Evolutionary conservation across 352 stramenopile genomes (phyloP).

Genomic region (Nothophytophthora sp.): DNA sequence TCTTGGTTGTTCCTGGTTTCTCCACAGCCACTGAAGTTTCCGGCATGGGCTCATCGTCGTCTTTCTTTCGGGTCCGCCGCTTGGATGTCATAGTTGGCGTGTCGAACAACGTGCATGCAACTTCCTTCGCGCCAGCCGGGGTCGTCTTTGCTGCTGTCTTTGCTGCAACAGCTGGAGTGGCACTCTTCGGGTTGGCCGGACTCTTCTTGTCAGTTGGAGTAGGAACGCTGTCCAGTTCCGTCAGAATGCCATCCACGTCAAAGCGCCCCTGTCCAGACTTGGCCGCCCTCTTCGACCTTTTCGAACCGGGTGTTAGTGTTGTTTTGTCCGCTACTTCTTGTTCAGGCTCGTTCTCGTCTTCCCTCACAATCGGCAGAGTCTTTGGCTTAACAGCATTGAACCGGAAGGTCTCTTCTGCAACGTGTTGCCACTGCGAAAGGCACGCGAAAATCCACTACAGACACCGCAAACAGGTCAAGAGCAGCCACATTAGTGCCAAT

Average conservation of each 20-base stretch:
- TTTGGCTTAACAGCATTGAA: conserved; percentile 30
- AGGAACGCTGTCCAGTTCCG: conserved; percentile 52
- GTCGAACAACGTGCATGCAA: conserved; percentile 55
- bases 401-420: conserved; percentile 53
- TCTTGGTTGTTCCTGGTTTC: conserved; percentile 17
- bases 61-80: conserved; percentile 17
- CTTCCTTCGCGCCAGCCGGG: conserved; percentile 27
- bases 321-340: conserved; percentile 24
- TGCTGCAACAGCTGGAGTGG: conserved; percentile 6
- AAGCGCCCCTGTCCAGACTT: conserved; percentile 37
- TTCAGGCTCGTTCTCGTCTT: conserved; percentile 15
- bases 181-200: conserved; percentile 2
- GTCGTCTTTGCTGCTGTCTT: conserved; percentile 11
- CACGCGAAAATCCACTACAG: conserved; percentile 80
- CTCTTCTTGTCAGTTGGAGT: conserved; percentile 40
- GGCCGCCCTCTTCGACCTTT: conserved; percentile 28
- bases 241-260: conserved; percentile 58
- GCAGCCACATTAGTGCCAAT: neutral
- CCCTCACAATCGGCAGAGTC: too few species aligned
- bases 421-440: conserved; percentile 62
- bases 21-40: conserved; percentile 14
- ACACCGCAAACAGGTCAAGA: conserved; percentile 4
- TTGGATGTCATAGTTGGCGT: conserved; percentile 43
- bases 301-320: conserved; percentile 21
- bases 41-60: conserved; percentile 1